phyloP scores from a whole-genome alignment of 306 rosid genomes.

The Gastrolobium bilobum region DNA sequence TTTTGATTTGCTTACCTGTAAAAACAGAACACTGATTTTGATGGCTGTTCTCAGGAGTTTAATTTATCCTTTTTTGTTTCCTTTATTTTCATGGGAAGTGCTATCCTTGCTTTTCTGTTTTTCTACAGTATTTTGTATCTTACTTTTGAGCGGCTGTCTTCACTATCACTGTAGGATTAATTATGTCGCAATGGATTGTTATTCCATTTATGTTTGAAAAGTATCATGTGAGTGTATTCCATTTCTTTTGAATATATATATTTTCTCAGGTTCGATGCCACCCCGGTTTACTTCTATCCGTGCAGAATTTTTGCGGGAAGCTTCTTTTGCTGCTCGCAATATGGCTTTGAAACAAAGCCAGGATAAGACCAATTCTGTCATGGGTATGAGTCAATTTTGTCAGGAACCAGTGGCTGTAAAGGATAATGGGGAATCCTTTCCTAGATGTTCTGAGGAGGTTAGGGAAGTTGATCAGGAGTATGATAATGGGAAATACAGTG shows the following conservation, averaged over 20 bases:
- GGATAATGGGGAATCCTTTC: constrained; percentile 47
- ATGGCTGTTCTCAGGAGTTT: background rate
- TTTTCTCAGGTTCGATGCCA: constrained; percentile 60
- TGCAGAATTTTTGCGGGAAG: constrained; percentile 60
- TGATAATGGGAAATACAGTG: constrained; percentile 37
- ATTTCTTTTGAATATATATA: constrained; percentile 34
- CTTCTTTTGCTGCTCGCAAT: constrained; percentile 67
- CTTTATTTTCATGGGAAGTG: constrained; percentile 16
- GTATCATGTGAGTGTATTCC: background rate
- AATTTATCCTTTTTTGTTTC: background rate
- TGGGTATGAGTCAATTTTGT: constrained; percentile 37
- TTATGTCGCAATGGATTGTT: background rate
- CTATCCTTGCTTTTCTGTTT: background rate
- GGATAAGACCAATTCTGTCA: constrained; percentile 48
- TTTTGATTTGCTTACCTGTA: constrained; percentile 23
- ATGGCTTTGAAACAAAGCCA: constrained; percentile 46
- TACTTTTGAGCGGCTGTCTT: background rate
- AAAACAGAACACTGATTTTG: constrained; percentile 1
- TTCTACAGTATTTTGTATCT: constrained; percentile 13
- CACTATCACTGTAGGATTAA: constrained; percentile 6
- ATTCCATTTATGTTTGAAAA: background rate
- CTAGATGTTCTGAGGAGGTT: constrained; percentile 47
- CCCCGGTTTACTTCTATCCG: constrained; percentile 64
- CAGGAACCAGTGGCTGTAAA: constrained; percentile 44
- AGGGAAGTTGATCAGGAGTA: constrained; percentile 51